Percentiles rank a stretch among this genome's conserved stretches.
Conservation (phyloP, 1,139 yeast species). For the Meyerozyma sp. region DNA sequence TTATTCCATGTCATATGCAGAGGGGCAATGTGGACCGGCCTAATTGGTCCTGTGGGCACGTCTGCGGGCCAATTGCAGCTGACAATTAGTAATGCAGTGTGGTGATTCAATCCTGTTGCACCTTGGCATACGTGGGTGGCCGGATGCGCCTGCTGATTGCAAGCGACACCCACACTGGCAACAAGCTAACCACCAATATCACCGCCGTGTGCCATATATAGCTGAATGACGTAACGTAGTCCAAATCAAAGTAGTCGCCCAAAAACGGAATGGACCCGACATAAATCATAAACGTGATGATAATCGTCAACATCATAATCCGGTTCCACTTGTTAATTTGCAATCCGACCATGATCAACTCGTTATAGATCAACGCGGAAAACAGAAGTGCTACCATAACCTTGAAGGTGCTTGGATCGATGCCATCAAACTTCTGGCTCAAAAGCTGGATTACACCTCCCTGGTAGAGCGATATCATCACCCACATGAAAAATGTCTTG, state of each 20-base stretch:
- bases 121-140: slow-evolving; percentile 98
- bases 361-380: slow-evolving; percentile 75
- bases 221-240: slow-evolving; percentile 50
- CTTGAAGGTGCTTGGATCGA: slow-evolving; percentile 50
- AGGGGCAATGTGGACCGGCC: not conserved
- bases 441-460: slow-evolving; percentile 78
- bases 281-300: slow-evolving; percentile 64
- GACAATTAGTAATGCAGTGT: slow-evolving; percentile 18
- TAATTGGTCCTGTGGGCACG: not conserved
- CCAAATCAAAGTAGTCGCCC: slow-evolving; percentile 75
- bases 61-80: not conserved
- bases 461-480: slow-evolving; percentile 78
- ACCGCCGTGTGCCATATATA: slow-evolving; percentile 69
- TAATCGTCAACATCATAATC: slow-evolving; percentile 67
- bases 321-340: slow-evolving; percentile 89
- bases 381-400: slow-evolving; percentile 82
- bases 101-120: slow-evolving; percentile 64
- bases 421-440: slow-evolving; percentile 69
- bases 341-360: slow-evolving; percentile 87
- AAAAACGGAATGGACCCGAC: slow-evolving; percentile 76
- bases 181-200: slow-evolving; percentile 63
- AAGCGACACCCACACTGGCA: slow-evolving; percentile 88
- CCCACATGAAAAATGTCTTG: slow-evolving; percentile 89
- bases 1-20: not conserved
- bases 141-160: slow-evolving; percentile 67